These are phyloP conservation scores for Umbilicaria muhlenbergii DNA, from an alignment of 495 filamentous ascomycete genomes.

Conservation along the genomic window DNA sequence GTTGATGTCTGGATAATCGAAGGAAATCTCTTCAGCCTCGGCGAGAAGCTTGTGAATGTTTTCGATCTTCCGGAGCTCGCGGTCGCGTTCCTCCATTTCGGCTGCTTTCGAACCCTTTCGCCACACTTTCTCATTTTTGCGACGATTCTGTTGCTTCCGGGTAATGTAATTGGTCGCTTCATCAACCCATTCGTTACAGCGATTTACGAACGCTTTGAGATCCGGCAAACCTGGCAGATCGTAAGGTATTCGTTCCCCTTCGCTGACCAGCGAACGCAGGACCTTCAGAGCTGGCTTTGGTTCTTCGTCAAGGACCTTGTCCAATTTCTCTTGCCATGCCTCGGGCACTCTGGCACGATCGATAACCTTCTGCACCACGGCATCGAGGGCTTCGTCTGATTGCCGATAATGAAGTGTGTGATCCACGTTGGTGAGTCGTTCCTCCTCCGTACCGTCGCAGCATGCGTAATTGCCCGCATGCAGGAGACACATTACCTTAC, in stretches of 20 bases:
- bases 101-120: conserved; percentile 52
- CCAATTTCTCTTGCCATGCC: conserved; percentile 80
- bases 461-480: conserved; percentile 70
- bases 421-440: conserved; percentile 41
- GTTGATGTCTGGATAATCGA: conserved; percentile 87
- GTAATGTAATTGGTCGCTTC: conserved; percentile 95
- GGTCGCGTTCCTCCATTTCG: conserved; percentile 79
- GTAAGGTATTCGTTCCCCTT: conserved; percentile 96
- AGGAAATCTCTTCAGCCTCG: conserved; percentile 75
- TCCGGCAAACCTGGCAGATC: conserved; percentile 70
- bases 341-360: conserved; percentile 80
- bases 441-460: conserved; percentile 47
- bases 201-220: conserved; percentile 79
- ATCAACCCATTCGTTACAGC: conserved; percentile 96
- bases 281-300: conserved; percentile 73
- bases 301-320: conserved; percentile 67
- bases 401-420: conserved; percentile 63
- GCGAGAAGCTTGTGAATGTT: conserved; percentile 75
- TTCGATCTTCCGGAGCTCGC: conserved; percentile 77
- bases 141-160: conserved; percentile 93
- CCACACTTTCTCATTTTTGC: conserved; percentile 92
- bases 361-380: conserved; percentile 55
- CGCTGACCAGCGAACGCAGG: conserved; percentile 67
- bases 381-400: conserved; percentile 50
- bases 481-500: conserved; percentile 60